phyloP scores from a whole-genome alignment of 1,284 basidiomycete genomes.

The Ustilago esculenta region DNA sequence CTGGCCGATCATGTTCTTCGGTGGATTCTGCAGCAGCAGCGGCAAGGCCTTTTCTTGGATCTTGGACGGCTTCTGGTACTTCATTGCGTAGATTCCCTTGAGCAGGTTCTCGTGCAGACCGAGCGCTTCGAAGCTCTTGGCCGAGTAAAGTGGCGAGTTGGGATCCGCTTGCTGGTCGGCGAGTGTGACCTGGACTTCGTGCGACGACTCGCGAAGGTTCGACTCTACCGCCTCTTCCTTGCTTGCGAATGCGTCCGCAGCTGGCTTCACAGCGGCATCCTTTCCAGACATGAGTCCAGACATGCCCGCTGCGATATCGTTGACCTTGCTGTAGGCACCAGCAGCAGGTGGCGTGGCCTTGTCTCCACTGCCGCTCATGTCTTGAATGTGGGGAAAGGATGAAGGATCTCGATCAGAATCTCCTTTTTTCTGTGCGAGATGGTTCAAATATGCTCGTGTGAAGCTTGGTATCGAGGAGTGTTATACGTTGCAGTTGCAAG shows the following conservation, averaged over 20 bases:
- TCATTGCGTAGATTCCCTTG: slow-evolving; percentile 95
- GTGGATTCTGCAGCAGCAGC: slow-evolving; percentile 86
- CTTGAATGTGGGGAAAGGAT: background rate
- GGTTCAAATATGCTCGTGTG: no score
- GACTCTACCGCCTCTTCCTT: slow-evolving; percentile 24
- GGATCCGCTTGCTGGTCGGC: slow-evolving; percentile 97
- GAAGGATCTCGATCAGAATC: no score
- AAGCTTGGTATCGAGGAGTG: no score
- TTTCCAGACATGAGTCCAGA: slow-evolving; percentile 47
- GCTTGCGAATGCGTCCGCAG: background rate
- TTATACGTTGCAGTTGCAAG: no score
- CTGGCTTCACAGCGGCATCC: slow-evolving; percentile 10
- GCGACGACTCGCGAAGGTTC: slow-evolving; percentile 54
- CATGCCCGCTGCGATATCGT: slow-evolving; percentile 51
- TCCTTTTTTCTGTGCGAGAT: no score
- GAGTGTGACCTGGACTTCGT: slow-evolving; percentile 82
- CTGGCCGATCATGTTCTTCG: slow-evolving; percentile 98
- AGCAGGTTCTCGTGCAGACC: slow-evolving; percentile 79
- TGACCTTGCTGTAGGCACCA: slow-evolving; percentile 40
- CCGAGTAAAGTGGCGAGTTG: slow-evolving; percentile 92
- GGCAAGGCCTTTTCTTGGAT: slow-evolving; percentile 98
- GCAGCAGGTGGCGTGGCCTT: slow-evolving; percentile 21
- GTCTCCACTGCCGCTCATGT: slow-evolving; percentile 41
- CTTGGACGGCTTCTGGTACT: slow-evolving; percentile 97
- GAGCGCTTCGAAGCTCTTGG: slow-evolving; percentile 85